Conservation (phyloP, 495 filamentous ascomycete species). For the Chaetomium fimeti region DNA sequence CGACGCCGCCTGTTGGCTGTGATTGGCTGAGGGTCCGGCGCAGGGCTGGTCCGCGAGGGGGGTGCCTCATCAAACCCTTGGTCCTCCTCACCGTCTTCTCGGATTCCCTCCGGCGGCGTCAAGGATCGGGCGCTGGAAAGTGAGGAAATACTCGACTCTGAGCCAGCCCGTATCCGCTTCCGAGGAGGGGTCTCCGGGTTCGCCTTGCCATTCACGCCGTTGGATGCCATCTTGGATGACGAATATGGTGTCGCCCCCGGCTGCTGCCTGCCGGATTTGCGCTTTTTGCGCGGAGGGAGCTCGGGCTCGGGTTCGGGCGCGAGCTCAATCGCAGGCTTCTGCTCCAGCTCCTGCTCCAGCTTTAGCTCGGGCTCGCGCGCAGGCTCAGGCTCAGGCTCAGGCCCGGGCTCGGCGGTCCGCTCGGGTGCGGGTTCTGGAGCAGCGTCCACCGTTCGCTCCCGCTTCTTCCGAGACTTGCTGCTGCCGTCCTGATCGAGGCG, state of each 20-base stretch:
- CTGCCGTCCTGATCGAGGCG: constrained; percentile 5
- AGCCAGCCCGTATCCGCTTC: constrained; percentile 27
- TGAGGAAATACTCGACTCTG: constrained; percentile 36
- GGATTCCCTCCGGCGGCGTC: constrained; percentile 30
- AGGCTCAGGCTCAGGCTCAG: no score
- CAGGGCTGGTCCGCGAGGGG: constrained; percentile 31
- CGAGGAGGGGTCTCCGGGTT: constrained; percentile 31
- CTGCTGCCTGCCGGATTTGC: constrained; percentile 30
- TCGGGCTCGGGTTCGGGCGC: constrained; percentile 18
- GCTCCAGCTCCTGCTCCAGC: neutral
- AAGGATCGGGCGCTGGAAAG: constrained; percentile 38
- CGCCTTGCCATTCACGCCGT: constrained; percentile 28
- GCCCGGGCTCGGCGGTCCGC: no score
- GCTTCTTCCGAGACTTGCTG: no score
- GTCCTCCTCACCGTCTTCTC: constrained; percentile 20
- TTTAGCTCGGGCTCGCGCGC: no score
- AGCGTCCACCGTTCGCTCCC: neutral
- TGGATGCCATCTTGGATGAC: constrained; percentile 15
- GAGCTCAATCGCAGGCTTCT: constrained; percentile 3
- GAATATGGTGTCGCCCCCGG: constrained; percentile 24
- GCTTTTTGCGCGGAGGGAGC: constrained; percentile 35
- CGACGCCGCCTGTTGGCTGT: constrained; percentile 32
- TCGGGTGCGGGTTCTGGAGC: neutral
- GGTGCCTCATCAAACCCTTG: constrained; percentile 24
- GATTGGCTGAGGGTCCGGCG: constrained; percentile 30